Conservation (phyloP, 768 basidiomycete species). For the Lepiota venenata region DNA sequence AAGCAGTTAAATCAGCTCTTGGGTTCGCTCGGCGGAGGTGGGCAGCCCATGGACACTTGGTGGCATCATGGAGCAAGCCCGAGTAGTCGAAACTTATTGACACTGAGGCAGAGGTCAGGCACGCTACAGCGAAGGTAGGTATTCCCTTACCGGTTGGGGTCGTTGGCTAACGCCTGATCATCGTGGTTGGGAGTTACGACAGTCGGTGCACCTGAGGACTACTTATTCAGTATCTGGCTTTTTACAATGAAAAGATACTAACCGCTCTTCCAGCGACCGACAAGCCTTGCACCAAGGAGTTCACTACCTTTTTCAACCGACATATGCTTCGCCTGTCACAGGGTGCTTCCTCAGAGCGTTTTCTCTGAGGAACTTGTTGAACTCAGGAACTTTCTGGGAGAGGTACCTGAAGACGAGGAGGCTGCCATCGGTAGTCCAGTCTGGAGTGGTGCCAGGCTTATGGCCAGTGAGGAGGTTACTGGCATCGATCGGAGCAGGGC, state of each 20-base stretch:
- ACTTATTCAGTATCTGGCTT: not conserved
- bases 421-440: conserved; percentile 47
- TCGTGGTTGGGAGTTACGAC: conserved; percentile 41
- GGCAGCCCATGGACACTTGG: conserved; percentile 44
- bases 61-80: conserved; percentile 29
- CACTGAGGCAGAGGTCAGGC: conserved; percentile 22
- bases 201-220: conserved; percentile 38
- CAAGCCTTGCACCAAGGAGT: conserved; percentile 48
- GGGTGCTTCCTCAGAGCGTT: conserved; percentile 37
- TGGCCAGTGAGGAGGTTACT: conserved; percentile 44
- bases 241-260: conserved; percentile 9
- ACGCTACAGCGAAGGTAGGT: not conserved
- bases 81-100: conserved; percentile 41
- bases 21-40: conserved; percentile 46
- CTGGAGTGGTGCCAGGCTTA: conserved; percentile 22
- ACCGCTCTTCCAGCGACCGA: conserved; percentile 58
- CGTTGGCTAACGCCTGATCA: conserved; percentile 30
- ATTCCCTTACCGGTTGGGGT: conserved; percentile 29
- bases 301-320: conserved; percentile 38
- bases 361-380: conserved; percentile 39
- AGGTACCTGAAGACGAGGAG: conserved; percentile 52
- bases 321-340: conserved; percentile 25
- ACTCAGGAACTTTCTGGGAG: conserved; percentile 49
- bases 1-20: conserved; percentile 37
- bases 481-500: conserved; percentile 34